Evolutionary conservation across 2,329 filamentous ascomycete species (phyloP).

Genomic region (Ceratocystis alfenasii): DNA sequence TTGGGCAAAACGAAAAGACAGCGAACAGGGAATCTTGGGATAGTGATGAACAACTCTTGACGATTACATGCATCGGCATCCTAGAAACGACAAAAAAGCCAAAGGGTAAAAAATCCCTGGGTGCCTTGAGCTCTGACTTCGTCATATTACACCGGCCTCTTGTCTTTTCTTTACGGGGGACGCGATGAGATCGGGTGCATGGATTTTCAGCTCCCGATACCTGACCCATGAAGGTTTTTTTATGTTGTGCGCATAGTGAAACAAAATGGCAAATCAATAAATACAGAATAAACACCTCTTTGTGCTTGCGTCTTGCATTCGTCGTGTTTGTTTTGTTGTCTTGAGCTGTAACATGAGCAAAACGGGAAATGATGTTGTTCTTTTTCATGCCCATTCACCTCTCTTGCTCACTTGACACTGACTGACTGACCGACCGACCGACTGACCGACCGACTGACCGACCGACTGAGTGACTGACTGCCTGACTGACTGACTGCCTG

Average conservation of each 20-base stretch:
- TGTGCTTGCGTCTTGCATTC: neutral
- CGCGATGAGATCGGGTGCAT: slow-evolving; percentile 7
- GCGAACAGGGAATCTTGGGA: too few relatives aligned
- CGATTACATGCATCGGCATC: too few relatives aligned
- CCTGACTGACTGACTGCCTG: too few relatives aligned
- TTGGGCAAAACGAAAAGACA: too few relatives aligned
- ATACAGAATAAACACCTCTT: neutral
- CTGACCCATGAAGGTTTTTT: neutral
- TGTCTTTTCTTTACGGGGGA: neutral
- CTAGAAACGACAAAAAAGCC: neutral
- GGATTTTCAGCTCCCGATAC: slow-evolving; percentile 9
- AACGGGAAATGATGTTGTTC: neutral
- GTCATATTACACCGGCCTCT: neutral
- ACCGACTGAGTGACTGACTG: too few relatives aligned
- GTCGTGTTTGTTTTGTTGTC: neutral
- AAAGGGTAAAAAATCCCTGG: neutral
- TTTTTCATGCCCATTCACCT: neutral
- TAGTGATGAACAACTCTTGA: too few relatives aligned
- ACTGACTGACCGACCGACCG: too few relatives aligned
- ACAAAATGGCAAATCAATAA: neutral
- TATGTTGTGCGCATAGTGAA: neutral
- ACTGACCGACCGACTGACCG: too few relatives aligned
- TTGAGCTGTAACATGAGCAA: slow-evolving; percentile 7
- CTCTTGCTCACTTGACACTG: neutral
- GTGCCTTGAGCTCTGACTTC: neutral